Evolutionary conservation across 176 grass and related monocot genomes (phyloP).

Genomic region (Ensete ventricosum): DNA sequence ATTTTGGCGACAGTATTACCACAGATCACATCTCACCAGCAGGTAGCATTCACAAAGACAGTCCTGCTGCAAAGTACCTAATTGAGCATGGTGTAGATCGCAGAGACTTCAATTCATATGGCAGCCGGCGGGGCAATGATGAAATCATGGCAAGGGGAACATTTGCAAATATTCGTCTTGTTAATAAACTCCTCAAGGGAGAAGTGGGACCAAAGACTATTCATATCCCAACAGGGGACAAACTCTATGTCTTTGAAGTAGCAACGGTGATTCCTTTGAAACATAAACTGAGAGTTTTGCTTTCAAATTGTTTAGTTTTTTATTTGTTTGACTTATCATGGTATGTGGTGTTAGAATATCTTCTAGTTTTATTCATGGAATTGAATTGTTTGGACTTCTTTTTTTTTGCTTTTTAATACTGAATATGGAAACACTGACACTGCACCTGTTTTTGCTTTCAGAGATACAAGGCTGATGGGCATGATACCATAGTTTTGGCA

Average conservation of each 20-base stretch:
- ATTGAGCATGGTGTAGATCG: conserved; percentile 68
- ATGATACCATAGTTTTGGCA: conserved; percentile 69
- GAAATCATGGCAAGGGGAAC: conserved; percentile 93
- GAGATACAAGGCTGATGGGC: conserved; percentile 71
- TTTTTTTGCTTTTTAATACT: not conserved
- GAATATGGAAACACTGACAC: not conserved
- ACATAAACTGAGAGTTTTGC: not conserved
- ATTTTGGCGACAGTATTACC: conserved; percentile 86
- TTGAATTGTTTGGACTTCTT: too few species aligned
- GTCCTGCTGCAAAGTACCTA: conserved; percentile 75
- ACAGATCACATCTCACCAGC: conserved; percentile 94
- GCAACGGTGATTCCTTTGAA: conserved; percentile 37
- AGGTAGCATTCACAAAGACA: conserved; percentile 88
- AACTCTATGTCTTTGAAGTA: conserved; percentile 68
- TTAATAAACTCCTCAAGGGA: conserved; percentile 81
- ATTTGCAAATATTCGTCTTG: conserved; percentile 91
- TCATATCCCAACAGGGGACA: conserved; percentile 77
- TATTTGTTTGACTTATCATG: not conserved
- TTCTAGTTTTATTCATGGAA: too few species aligned
- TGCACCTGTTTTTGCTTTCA: conserved; percentile 9
- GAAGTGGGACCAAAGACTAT: conserved; percentile 80
- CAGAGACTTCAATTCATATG: conserved; percentile 83
- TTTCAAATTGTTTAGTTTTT: conserved; percentile 3
- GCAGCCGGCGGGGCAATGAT: conserved; percentile 80
- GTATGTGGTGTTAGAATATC: too few species aligned